Conservation (phyloP, 352 stramenopile species). For the Pythium inflatum region DNA sequence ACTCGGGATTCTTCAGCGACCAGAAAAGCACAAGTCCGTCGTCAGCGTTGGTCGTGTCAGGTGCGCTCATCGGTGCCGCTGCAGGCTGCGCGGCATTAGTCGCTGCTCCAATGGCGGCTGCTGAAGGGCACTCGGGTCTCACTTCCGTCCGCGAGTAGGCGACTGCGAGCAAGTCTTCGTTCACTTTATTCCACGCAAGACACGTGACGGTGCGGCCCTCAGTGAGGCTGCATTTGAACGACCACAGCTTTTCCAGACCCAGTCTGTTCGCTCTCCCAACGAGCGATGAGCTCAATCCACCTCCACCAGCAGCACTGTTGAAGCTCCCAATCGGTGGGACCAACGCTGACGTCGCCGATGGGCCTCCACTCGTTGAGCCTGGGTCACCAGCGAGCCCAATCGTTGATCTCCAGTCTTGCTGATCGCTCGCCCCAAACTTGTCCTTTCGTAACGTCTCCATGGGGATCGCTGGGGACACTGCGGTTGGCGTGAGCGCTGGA, state of each 20-base stretch:
- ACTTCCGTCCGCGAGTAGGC: slow-evolving; percentile 63
- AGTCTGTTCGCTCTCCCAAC: slow-evolving; percentile 25
- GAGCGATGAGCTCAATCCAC: slow-evolving; percentile 20
- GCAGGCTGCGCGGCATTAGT: neutral
- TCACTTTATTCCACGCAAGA: slow-evolving; percentile 87
- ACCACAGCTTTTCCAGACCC: slow-evolving; percentile 75
- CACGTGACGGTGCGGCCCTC: slow-evolving; percentile 63
- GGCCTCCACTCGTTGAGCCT: no score
- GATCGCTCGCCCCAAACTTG: neutral
- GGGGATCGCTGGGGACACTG: neutral
- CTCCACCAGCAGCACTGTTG: slow-evolving; percentile 15
- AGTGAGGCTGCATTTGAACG: slow-evolving; percentile 71
- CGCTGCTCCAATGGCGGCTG: slow-evolving; percentile 8
- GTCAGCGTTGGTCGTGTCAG: neutral
- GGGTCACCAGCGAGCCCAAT: slow-evolving; percentile 11
- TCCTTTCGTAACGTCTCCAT: slow-evolving; percentile 3
- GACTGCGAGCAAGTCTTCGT: slow-evolving; percentile 90
- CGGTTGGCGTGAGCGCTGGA: slow-evolving; percentile 37
- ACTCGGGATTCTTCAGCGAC: slow-evolving; percentile 93
- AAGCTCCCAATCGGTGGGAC: slow-evolving; percentile 30
- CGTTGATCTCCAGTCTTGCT: slow-evolving; percentile 28
- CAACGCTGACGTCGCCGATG: neutral
- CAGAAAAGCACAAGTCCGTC: slow-evolving; percentile 91
- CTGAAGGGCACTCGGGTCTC: slow-evolving; percentile 11
- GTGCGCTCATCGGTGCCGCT: neutral